These are phyloP conservation scores for Erysiphe neolycopersici DNA, from an alignment of 2,329 filamentous ascomycete species.

Conservation along the genomic window DNA sequence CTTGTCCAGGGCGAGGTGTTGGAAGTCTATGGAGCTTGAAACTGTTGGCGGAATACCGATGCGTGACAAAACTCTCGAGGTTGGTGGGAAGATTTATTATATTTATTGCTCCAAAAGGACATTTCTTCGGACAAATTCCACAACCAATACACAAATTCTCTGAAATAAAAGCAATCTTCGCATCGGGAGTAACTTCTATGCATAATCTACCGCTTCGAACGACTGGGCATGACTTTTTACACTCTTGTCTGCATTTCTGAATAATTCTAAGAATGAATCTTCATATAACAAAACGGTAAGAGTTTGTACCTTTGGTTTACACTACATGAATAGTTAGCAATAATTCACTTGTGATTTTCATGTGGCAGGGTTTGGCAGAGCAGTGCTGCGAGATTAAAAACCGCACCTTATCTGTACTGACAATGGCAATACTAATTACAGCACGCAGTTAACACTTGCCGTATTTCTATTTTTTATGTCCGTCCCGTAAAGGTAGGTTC, in stretches of 20 bases:
- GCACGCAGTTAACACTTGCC: conserved; percentile 1
- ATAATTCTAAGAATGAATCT: neutral
- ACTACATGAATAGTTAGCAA: conserved; percentile 24
- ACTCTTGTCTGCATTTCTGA: conserved; percentile 95
- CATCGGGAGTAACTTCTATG: conserved; percentile 72
- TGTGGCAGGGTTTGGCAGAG: conserved; percentile 16
- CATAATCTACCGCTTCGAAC: conserved; percentile 93
- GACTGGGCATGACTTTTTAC: conserved; percentile 95
- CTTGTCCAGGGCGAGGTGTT: conserved; percentile 84
- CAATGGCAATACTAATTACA: conserved; percentile 66
- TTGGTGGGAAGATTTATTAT: conserved; percentile 99
- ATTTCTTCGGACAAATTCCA: conserved; percentile 99
- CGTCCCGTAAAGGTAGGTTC: neutral
- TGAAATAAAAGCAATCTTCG: conserved; percentile 94
- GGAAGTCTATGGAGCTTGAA: conserved; percentile 97
- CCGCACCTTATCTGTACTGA: conserved; percentile 86
- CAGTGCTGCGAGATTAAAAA: conserved; percentile 9
- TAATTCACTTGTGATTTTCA: conserved; percentile 13
- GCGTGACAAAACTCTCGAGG: conserved; percentile 91
- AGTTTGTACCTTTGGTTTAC: conserved; percentile 50
- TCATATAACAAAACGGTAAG: no score
- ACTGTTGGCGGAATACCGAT: conserved; percentile 97
- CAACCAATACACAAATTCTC: conserved; percentile 92
- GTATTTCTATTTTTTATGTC: neutral
- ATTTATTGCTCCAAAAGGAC: conserved; percentile 92